Conservation (phyloP, 108 stramenopile species). For the Pseudonitzschia delicatissima region DNA sequence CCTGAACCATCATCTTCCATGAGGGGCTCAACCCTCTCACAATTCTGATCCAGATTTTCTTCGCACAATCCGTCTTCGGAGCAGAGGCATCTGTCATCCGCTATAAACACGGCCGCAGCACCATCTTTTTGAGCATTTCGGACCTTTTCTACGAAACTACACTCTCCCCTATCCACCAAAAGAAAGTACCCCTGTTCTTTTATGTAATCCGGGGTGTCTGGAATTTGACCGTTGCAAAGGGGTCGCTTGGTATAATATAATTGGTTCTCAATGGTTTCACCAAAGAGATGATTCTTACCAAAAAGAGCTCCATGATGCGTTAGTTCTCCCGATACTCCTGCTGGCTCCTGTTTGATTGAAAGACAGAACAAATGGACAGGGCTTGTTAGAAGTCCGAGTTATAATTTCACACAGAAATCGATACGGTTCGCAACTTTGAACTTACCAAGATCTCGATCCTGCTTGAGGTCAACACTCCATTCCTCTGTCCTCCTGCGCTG, state of each 20-base stretch:
- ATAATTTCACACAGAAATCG: too few species aligned
- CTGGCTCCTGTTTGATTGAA: too few species aligned
- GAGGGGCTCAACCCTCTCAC: slow-evolving; percentile 66
- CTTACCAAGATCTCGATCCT: too few species aligned
- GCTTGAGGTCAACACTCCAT: too few species aligned
- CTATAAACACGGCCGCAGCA: slow-evolving; percentile 81
- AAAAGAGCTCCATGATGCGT: too few species aligned
- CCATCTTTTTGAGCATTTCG: slow-evolving; percentile 76
- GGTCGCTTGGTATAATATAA: slow-evolving; percentile 59
- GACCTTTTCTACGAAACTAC: slow-evolving; percentile 86
- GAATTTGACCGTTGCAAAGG: slow-evolving; percentile 47
- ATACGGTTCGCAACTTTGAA: too few species aligned
- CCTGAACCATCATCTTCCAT: slow-evolving; percentile 91
- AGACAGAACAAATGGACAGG: too few species aligned
- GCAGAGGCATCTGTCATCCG: slow-evolving; percentile 76
- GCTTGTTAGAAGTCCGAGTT: too few species aligned
- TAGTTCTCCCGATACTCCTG: too few species aligned
- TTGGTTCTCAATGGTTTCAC: slow-evolving; percentile 63
- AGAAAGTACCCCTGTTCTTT: slow-evolving; percentile 61
- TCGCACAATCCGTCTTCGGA: slow-evolving; percentile 15
- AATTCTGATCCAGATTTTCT: slow-evolving; percentile 8
- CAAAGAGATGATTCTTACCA: too few species aligned
- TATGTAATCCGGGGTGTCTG: slow-evolving; percentile 47
- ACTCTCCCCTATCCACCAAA: slow-evolving; percentile 88
- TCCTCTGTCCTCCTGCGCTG: too few species aligned